Evolutionary conservation across 768 basidiomycete genomes (phyloP), one percentile per base, ranked within the genome.

Genomic region (Polyporus arcularius): DNA sequence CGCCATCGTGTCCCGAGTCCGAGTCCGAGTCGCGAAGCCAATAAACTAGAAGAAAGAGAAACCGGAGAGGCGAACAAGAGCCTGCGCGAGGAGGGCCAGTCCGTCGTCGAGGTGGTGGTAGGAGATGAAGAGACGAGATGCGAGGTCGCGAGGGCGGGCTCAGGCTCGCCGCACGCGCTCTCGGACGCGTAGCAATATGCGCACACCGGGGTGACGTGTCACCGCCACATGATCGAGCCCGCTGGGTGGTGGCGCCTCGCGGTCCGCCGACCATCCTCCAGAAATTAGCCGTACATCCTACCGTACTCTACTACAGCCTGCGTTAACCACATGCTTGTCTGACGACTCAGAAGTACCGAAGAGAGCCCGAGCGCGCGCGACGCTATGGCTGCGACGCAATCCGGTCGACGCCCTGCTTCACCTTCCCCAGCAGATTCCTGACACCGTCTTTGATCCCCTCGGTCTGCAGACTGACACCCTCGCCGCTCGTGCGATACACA

Each of bases 361-460:
- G 45, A 60, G 39, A 38, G 16, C 50, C 56, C 57, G 56, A 51
- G 60, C 39, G 61, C 53, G 30, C 53, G 41, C 52, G 21, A 31
- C 28, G 15, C 52, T 42, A 63, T 28, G 62, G 72, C 50, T 73
- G 73, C 8, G 71, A 65, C n/a, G 74, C 80, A 18, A 82, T 82
- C 61, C 75, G 75, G 64, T 92, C 90, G 52, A 91, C 94, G 0
- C 90, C 90, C 68, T 92, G 90, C 76, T 88, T 90, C 30, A 98
- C 90, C 73, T 91, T 95, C 18, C 89, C 95, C 68, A 97, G 78
- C 62, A 98, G 78, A 72, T 85, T 93, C 75, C 86, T 84, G 46
- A 97, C 87, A 3, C 95, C 95, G 69, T 96, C 94, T 64, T 89
- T 81, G 64, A 97, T 85, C 1, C 94, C 94, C 64, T 96, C 95